A percentile compares a stretch with the other conserved stretches of the same genome.
Evolutionary conservation across 768 basidiomycete species (phyloP).

Genomic region (Tricholoma saponaceum): DNA sequence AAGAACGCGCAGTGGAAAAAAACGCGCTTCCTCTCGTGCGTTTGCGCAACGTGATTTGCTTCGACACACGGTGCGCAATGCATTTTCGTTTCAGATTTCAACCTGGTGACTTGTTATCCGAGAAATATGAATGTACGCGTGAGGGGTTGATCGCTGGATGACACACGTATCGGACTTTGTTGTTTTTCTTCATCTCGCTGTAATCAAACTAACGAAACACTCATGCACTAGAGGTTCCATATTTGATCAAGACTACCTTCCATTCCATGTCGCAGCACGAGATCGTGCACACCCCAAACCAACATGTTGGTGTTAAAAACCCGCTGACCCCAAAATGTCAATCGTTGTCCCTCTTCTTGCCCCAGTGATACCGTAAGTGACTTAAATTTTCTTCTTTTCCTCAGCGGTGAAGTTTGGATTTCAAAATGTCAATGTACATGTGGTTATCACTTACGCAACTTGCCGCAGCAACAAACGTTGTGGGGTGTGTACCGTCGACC

Average conservation of each 20-base stretch:
- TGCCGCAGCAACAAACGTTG: neutral
- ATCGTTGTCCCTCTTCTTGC: neutral
- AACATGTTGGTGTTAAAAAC: neutral
- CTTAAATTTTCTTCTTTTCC: neutral
- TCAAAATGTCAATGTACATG: neutral
- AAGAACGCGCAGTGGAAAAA: neutral
- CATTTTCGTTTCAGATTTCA: neutral
- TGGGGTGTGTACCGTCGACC: neutral
- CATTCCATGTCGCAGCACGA: neutral
- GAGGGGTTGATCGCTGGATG: neutral
- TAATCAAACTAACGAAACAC: neutral
- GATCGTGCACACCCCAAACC: neutral
- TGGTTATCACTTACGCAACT: neutral
- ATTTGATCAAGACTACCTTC: neutral
- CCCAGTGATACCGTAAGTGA: neutral
- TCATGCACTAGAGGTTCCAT: neutral
- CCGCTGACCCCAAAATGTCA: neutral
- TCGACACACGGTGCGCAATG: neutral
- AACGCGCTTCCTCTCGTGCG: neutral
- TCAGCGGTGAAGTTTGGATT: neutral
- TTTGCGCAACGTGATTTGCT: neutral
- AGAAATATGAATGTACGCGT: neutral
- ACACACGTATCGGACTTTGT: neutral
- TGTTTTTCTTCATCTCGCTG: neutral
- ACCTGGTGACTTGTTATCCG: neutral